Evolutionary conservation across 768 basidiomycete genomes (phyloP), one percentile per base, ranked within the genome.

Genomic region (Termitomyces sp.): DNA sequence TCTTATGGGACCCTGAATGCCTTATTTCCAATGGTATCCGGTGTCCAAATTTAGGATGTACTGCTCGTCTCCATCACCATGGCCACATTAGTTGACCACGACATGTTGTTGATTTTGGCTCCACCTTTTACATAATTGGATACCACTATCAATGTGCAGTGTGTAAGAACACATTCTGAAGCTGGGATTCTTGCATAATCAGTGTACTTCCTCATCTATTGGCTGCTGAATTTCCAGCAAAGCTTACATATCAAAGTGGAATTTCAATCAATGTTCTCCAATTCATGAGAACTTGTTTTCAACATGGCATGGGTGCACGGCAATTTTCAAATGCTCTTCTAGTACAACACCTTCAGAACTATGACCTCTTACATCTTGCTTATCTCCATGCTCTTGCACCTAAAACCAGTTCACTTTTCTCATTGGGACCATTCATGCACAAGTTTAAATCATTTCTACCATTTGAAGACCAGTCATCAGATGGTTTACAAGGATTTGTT

Each of bases 401-500:
- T 20, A 7, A 20, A 42, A 6, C 40, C 1, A 32, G 46, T 28
- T 32, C 48, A 10, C 33, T 48, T 43, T 26, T 28, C 3, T 50
- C 45, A n/a, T 36, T 26, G 9, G 24, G 24, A 6, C 47, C 22
- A 26, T 40, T 48, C 16, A 46, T 51, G 13, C 30, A 16, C 20
- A 53, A 61, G 24, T 49, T 49, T 20, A 6, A 53, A 58, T 36
- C 42, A 28, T 59, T 55, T 38, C 40, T 61, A 14, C 53, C 33
- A 5, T 26, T 56, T 13, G 5, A 42, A 36, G 28, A 55, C 53
- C 42, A 54, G 24, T 26, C 24, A 8, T 10, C 43, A 0, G 58
- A 62, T 30, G 69, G 66, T 0, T 66, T 61, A 57, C 60, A 54
- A 10, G 67, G 67, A 1, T 67, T 58, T 58, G 54, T 68, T 12